phyloP scores from a whole-genome alignment of 169 alveolate genomes.

The Sarcocystis neurona region DNA sequence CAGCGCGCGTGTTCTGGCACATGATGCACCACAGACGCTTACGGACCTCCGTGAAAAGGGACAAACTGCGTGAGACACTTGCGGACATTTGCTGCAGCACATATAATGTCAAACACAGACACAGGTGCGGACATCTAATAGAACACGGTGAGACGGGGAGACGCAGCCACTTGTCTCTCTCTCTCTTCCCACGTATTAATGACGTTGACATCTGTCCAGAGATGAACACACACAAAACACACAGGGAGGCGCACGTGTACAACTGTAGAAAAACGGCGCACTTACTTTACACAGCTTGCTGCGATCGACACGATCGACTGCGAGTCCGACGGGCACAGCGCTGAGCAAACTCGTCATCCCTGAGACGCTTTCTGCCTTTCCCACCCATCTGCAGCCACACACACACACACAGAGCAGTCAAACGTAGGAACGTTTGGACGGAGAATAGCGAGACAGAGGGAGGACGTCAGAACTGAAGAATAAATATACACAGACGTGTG shows the following conservation, averaged over 20 bases:
- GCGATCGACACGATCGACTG: conserved; percentile 26
- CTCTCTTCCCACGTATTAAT: not conserved
- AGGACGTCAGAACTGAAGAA: not conserved
- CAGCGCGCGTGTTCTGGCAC: no score
- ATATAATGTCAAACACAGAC: not conserved
- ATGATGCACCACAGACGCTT: no score
- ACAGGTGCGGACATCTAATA: not conserved
- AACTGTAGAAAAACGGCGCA: not conserved
- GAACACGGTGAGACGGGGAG: no score
- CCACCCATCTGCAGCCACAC: conserved; percentile 32
- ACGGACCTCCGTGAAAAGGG: no score
- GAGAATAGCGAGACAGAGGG: not conserved
- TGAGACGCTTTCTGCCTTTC: conserved; percentile 45
- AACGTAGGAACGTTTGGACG: no score
- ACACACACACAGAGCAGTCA: not conserved
- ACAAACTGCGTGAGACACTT: no score
- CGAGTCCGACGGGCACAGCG: conserved; percentile 54
- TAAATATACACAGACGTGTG: not conserved
- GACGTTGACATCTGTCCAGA: not conserved
- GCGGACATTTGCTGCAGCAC: no score
- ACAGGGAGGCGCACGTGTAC: not conserved
- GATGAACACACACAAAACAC: not conserved
- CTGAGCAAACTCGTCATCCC: conserved; percentile 33
- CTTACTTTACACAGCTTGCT: conserved; percentile 5
- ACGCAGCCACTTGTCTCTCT: no score